These are phyloP conservation scores for Phytopythium ostracodes DNA, from an alignment of 352 stramenopile genomes.

Conservation along the genomic window DNA sequence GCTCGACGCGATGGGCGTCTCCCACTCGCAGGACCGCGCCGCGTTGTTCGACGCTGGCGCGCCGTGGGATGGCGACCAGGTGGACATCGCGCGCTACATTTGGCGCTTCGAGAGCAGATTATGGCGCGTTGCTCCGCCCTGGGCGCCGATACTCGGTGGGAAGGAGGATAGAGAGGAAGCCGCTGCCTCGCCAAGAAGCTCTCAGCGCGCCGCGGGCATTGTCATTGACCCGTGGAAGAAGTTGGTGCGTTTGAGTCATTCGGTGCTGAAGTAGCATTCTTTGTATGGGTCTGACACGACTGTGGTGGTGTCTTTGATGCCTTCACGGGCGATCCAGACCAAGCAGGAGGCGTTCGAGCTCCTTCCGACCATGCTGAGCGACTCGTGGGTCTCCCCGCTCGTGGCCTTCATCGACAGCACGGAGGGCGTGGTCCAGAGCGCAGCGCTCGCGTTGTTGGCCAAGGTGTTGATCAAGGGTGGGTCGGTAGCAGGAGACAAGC, in stretches of 20 bases:
- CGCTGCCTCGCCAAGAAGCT: no score
- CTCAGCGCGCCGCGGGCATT: not conserved
- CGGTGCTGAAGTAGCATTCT: not conserved
- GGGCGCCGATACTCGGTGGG: not conserved
- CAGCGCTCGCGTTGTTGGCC: constrained; percentile 45
- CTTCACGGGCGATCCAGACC: constrained; percentile 19
- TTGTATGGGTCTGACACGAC: not conserved
- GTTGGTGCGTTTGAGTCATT: constrained; percentile 5
- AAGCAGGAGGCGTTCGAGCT: constrained; percentile 38
- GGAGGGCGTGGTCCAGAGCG: constrained; percentile 44
- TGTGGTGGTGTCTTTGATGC: not conserved
- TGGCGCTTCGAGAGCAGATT: constrained; percentile 5
- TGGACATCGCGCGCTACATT: constrained; percentile 1
- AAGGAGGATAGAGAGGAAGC: not conserved
- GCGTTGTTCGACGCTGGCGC: not conserved
- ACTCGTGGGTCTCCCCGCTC: constrained; percentile 59
- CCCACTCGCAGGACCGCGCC: constrained; percentile 1
- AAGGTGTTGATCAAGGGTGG: constrained; percentile 43
- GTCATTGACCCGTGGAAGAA: constrained; percentile 19
- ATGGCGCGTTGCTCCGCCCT: not conserved
- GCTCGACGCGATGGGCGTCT: not conserved
- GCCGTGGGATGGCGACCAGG: constrained; percentile 4
- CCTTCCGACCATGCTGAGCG: constrained; percentile 55
- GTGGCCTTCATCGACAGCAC: constrained; percentile 49
- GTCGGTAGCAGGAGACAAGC: not conserved